Conservation (phyloP, 495 filamentous ascomycete genomes). For the Lichina pygmaea region DNA sequence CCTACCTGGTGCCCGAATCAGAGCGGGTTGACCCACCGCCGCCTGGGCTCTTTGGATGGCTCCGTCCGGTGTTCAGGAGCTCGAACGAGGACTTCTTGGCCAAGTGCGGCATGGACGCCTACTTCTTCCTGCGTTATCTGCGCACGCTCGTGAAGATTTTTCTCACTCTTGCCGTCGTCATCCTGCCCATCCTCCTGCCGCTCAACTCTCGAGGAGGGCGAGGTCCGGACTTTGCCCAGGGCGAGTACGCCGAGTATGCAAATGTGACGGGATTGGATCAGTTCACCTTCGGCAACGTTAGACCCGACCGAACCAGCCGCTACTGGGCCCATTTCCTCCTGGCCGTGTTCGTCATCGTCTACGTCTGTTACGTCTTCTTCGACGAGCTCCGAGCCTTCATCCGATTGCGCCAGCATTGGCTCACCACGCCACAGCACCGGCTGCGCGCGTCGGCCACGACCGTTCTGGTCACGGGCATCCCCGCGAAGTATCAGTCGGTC, state of each 20-base stretch:
- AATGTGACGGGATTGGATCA: constrained; percentile 48
- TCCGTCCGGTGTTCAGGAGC: constrained; percentile 45
- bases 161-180: constrained; percentile 45
- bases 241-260: constrained; percentile 16
- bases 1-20: constrained; percentile 72
- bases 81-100: constrained; percentile 71
- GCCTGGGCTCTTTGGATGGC: constrained; percentile 36
- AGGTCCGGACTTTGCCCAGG: constrained; percentile 21
- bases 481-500: constrained; percentile 60
- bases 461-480: constrained; percentile 74
- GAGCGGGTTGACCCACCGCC: constrained; percentile 53
- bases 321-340: constrained; percentile 80
- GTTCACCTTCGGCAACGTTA: constrained; percentile 81
- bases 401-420: constrained; percentile 72
- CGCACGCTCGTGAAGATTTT: constrained; percentile 88
- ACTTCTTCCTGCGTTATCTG: constrained; percentile 90
- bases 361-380: constrained; percentile 74
- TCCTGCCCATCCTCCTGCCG: constrained; percentile 68
- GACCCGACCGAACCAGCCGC: constrained; percentile 27
- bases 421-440: constrained; percentile 89
- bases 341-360: constrained; percentile 53
- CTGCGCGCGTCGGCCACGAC: constrained; percentile 90
- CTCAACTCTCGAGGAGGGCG: constrained; percentile 54
- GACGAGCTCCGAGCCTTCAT: constrained; percentile 75
- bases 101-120: constrained; percentile 89